Evolutionary conservation across 495 filamentous ascomycete genomes (phyloP).

Genomic region (Elaphomyces granulatus): DNA sequence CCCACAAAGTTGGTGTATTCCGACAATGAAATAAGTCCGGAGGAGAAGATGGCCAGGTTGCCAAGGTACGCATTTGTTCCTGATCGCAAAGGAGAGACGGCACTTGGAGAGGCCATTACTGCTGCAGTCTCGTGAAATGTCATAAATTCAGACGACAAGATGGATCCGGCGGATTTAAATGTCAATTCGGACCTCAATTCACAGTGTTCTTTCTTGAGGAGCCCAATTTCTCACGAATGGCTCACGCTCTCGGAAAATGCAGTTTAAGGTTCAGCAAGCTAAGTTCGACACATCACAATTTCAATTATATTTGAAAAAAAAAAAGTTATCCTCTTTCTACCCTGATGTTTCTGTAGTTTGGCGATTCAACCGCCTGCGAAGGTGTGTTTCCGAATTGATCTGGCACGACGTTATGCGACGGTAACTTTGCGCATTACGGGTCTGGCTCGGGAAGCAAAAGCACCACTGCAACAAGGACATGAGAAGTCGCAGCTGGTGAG

Average conservation of each 20-base stretch:
- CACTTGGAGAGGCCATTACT: conserved; percentile 24
- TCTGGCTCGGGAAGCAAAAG: background rate
- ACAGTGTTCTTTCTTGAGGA: background rate
- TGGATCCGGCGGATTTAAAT: conserved; percentile 24
- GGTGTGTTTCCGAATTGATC: background rate
- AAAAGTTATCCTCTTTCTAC: conserved; percentile 11
- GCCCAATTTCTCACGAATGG: background rate
- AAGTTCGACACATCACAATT: conserved; percentile 26
- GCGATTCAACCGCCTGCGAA: conserved; percentile 7
- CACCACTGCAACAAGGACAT: background rate
- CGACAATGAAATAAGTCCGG: conserved; percentile 63
- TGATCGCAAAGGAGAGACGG: conserved; percentile 24
- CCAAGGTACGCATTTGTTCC: conserved; percentile 61
- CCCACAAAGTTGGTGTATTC: conserved; percentile 59
- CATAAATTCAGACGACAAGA: conserved; percentile 22
- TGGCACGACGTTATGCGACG: background rate
- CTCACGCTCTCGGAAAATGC: background rate
- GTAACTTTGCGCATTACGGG: background rate
- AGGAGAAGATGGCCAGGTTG: conserved; percentile 73
- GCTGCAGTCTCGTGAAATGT: conserved; percentile 22
- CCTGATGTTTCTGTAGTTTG: conserved; percentile 27
- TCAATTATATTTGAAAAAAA: conserved; percentile 7
- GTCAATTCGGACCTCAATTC: background rate
- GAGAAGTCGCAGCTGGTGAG: conserved; percentile 6
- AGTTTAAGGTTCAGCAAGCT: conserved; percentile 17